phyloP scores from a whole-genome alignment of 2,329 filamentous ascomycete species.

The Epichloe bromicola region DNA sequence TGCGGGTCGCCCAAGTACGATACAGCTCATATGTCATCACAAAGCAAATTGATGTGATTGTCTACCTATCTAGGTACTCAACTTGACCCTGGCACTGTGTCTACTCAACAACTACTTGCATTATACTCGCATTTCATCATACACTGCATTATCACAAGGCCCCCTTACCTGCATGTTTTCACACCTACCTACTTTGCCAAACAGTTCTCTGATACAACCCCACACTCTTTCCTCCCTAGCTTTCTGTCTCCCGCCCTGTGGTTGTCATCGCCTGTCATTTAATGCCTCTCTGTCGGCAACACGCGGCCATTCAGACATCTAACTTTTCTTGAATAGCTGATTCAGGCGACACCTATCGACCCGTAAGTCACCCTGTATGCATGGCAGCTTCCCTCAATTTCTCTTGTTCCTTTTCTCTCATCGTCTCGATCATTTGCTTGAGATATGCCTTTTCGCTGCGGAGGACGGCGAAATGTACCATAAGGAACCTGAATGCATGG shows the following conservation, averaged over 20 bases:
- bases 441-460: neutral
- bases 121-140: slow-evolving; percentile 2
- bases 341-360: slow-evolving; percentile 47
- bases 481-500: no score
- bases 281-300: neutral
- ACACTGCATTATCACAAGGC: slow-evolving; percentile 6
- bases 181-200: neutral
- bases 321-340: slow-evolving; percentile 38
- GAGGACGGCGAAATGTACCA: no score
- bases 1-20: neutral
- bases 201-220: slow-evolving; percentile 11
- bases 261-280: neutral
- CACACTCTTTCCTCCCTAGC: slow-evolving; percentile 11
- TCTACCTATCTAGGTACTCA: neutral
- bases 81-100: neutral
- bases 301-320: slow-evolving; percentile 20
- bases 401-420: slow-evolving; percentile 1
- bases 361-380: slow-evolving; percentile 30
- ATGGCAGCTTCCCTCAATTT: neutral
- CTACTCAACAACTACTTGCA: neutral
- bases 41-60: neutral
- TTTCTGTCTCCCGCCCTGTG: slow-evolving; percentile 4
- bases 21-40: neutral
- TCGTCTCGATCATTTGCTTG: neutral
- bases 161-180: slow-evolving; percentile 6